Evolutionary conservation across 1,284 basidiomycete species (phyloP).

Genomic region (Heliocybe sulcata): DNA sequence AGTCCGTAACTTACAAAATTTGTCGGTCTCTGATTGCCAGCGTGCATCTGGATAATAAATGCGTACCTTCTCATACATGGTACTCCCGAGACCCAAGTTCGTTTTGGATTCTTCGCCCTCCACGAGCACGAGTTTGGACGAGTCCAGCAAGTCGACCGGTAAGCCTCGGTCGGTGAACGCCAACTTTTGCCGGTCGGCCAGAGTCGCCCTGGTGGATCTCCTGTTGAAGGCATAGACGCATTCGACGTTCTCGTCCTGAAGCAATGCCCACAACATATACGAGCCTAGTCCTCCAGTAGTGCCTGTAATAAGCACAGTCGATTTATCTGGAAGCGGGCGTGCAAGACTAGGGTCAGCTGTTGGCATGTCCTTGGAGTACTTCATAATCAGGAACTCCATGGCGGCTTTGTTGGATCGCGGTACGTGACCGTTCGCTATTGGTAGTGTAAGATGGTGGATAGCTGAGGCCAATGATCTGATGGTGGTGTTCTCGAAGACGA

Average conservation of each 20-base stretch:
- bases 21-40: not conserved
- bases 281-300: conserved; percentile 3
- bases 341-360: not conserved
- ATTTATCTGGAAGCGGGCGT: not conserved
- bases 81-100: not conserved
- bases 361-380: conserved; percentile 23
- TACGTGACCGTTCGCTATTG: conserved; percentile 5
- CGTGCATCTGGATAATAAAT: not conserved
- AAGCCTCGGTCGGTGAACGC: not conserved
- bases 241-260: not conserved
- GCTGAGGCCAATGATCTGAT: not conserved
- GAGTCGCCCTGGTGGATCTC: not conserved
- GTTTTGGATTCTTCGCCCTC: not conserved
- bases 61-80: not conserved
- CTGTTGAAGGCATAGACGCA: conserved; percentile 3
- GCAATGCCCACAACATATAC: not conserved
- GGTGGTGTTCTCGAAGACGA: not conserved
- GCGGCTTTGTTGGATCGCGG: conserved; percentile 8
- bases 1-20: not conserved
- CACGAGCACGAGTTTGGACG: conserved; percentile 1
- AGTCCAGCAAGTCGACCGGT: conserved; percentile 11
- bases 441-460: conserved; percentile 3
- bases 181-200: not conserved
- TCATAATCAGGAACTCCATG: conserved; percentile 20
- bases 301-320: conserved; percentile 1